These are phyloP conservation scores for Paraphoma sp. DNA, from an alignment of 2,329 filamentous ascomycete genomes.

Conservation along the genomic window DNA sequence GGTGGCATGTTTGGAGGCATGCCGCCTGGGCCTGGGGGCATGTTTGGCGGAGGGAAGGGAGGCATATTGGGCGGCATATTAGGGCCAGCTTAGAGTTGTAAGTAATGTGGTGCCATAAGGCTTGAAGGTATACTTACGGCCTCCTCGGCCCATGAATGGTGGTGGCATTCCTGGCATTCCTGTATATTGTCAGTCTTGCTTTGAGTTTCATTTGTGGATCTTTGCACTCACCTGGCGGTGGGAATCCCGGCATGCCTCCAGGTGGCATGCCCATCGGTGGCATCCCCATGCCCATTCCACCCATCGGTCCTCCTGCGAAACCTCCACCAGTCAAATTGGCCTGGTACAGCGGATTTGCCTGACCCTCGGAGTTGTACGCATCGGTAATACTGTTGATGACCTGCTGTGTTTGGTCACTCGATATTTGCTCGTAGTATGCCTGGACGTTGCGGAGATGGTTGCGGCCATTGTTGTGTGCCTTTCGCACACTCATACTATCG, in stretches of 20 bases:
- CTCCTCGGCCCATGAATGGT: constrained; percentile 51
- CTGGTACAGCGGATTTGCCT: constrained; percentile 82
- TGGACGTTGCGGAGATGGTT: constrained; percentile 98
- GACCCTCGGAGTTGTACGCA: constrained; percentile 93
- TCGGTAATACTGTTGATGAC: constrained; percentile 98
- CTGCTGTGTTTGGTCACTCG: constrained; percentile 96
- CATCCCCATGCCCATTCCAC: constrained; percentile 27
- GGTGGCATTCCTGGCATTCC: constrained; percentile 48
- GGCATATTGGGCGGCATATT: constrained; percentile 43
- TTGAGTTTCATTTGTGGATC: not conserved
- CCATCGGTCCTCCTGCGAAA: constrained; percentile 41
- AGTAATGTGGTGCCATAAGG: not conserved
- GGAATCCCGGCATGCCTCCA: constrained; percentile 17
- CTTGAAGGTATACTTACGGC: constrained; percentile 34
- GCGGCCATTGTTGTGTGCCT: constrained; percentile 94
- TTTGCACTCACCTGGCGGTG: constrained; percentile 22
- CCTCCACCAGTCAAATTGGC: constrained; percentile 55
- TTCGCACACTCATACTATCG: constrained; percentile 99
- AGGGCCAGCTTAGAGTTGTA: constrained; percentile 1
- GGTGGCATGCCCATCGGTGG: constrained; percentile 1
- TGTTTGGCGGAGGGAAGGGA: constrained; percentile 40
- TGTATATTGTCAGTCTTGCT: not conserved
- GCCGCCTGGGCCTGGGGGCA: constrained; percentile 41
- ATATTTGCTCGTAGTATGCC: constrained; percentile 99
- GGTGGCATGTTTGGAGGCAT: constrained; percentile 44